Percentiles rank a stretch among this genome's conserved stretches.
phyloP scores from a whole-genome alignment of 75 land plant species.

The Pinus taeda region DNA sequence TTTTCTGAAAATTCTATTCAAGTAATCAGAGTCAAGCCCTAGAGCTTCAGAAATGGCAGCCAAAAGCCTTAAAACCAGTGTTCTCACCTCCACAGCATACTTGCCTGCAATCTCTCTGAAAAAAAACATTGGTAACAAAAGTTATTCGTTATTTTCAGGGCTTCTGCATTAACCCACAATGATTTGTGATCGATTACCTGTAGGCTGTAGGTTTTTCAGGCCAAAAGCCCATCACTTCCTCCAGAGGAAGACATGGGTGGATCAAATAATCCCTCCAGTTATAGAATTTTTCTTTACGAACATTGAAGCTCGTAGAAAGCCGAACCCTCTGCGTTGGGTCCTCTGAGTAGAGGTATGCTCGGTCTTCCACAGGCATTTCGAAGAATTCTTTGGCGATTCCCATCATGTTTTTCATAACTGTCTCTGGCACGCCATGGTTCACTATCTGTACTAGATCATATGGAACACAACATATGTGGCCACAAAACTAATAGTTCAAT shows the following conservation, averaged over 20 bases:
- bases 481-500: too few relatives aligned
- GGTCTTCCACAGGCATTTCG: not conserved
- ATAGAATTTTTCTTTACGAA: not conserved
- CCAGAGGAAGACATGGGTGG: not conserved
- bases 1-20: constrained; percentile 31
- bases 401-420: not conserved
- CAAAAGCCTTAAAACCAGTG: constrained; percentile 23
- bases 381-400: too few relatives aligned
- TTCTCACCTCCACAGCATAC: constrained; percentile 25
- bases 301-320: not conserved
- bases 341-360: not conserved
- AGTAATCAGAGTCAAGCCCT: constrained; percentile 33
- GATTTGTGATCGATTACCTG: not conserved
- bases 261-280: not conserved
- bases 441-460: too few relatives aligned
- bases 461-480: too few relatives aligned
- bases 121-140: not conserved
- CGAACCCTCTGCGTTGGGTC: not conserved
- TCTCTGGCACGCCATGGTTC: not conserved
- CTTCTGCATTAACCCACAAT: too few relatives aligned
- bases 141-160: too few relatives aligned
- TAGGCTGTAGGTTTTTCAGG: not conserved
- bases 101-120: constrained; percentile 26
- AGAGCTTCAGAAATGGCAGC: constrained; percentile 54
- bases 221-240: not conserved